Base-by-base conservation (phyloP, 257 asterid species). In the Plantago elongata region DNA sequence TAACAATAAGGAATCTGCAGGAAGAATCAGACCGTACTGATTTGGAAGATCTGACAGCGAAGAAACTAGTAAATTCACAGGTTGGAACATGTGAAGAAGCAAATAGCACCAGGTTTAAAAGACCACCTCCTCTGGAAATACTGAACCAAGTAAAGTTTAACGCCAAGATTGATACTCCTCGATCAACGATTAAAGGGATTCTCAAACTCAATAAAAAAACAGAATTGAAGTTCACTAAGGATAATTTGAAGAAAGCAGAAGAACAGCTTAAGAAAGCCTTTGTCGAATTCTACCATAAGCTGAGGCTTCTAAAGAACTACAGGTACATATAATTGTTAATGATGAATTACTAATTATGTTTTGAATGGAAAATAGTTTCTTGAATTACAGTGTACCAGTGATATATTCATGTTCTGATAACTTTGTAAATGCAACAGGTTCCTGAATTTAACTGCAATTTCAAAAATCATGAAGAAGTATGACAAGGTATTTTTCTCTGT, bases 401-500 rank as follows among this genome's bases (percentile, higher is more conserved):
- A 54, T 42, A 38, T 61, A 45, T 61, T 69, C 52, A 60, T 46
- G 10, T 62, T 16, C 11, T 45, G 5, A 45, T 18, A 59, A 27
- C 40, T 22, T 22, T 22, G 9, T 44, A n/a, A 57, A 34, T 73
- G 78, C 38, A 57, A 54, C 84, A 79, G 84, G 56, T 80, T 79
- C 62, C 74, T 82, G 66, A 82, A 82, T 51, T 68, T 49, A 29
- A 68, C 76, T 75, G 82, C 85, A 1, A 74, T 77, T 63, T 79
- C 89, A 6, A 74, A 70, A 55, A 79, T 82, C 82, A 72, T 82
- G 82, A 74, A 79, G 80, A 82, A 79, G 59, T 79, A 82, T 57
- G 85, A 82, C 44, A 77, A 82, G 89, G 88, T 82, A 57, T 40
- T 5, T 34, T 34, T 34, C 40, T 34, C 40, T 34, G 7, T 34